A percentile compares a stretch with the other conserved stretches of the same genome.
Conservation (phyloP, 106 monocot genomes). For the Platanthera guangdongensis region DNA sequence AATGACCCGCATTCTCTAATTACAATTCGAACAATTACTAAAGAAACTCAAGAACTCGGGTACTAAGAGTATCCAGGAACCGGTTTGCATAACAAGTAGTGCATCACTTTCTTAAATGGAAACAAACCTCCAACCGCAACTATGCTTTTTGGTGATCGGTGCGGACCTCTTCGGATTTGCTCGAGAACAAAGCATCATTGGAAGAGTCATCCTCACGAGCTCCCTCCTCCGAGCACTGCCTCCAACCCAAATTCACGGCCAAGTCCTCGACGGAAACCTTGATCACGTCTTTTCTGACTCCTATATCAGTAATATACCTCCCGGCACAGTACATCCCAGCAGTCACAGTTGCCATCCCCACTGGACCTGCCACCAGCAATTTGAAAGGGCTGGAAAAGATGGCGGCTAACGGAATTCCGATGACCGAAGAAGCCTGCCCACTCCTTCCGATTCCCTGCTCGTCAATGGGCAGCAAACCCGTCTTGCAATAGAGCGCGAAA, state of each 20-base stretch:
- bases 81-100: background rate
- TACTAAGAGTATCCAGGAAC: background rate
- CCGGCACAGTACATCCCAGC: conserved; percentile 91
- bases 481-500: conserved; percentile 94
- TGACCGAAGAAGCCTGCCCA: conserved; percentile 72
- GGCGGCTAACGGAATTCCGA: conserved; percentile 70
- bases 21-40: background rate
- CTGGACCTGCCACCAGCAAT: conserved; percentile 62
- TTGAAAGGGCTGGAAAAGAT: conserved; percentile 70
- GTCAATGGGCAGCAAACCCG: conserved; percentile 57
- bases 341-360: conserved; percentile 79
- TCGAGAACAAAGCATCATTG: background rate
- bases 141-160: background rate
- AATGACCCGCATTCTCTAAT: background rate
- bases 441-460: conserved; percentile 69
- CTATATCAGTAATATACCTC: conserved; percentile 82
- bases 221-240: background rate
- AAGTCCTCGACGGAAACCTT: conserved; percentile 79
- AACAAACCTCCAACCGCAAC: background rate
- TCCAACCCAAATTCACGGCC: conserved; percentile 32
- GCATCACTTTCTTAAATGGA: background rate
- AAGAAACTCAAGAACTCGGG: background rate
- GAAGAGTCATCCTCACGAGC: background rate
- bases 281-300: conserved; percentile 85
- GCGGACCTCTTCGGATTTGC: background rate